Conservation (phyloP, 352 stramenopile species). For the Globisporangium cylindrosporum region DNA sequence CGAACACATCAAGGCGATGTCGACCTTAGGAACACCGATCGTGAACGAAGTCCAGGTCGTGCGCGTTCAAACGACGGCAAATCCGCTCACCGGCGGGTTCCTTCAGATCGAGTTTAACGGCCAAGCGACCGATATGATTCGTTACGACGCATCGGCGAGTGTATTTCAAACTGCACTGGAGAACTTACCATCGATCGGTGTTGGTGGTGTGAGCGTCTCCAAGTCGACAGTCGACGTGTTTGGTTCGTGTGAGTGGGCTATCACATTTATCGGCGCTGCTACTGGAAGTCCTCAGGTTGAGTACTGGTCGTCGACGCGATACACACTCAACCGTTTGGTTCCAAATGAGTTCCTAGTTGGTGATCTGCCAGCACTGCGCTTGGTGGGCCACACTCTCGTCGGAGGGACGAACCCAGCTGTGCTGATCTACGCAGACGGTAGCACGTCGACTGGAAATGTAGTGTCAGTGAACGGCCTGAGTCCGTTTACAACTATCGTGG, state of each 20-base stretch:
- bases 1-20: conserved; percentile 76
- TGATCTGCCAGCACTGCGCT: conserved; percentile 33
- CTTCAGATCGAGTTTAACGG: conserved; percentile 75
- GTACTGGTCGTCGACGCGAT: conserved; percentile 67
- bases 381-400: conserved; percentile 29
- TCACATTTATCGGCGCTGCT: conserved; percentile 57
- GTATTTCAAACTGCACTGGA: conserved; percentile 62
- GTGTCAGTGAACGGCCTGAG: conserved; percentile 41
- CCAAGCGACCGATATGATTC: conserved; percentile 53
- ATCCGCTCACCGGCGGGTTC: conserved; percentile 35
- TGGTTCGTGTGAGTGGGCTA: conserved; percentile 39
- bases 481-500: conserved; percentile 54
- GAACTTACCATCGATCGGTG: conserved; percentile 46
- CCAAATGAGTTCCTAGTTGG: conserved; percentile 50
- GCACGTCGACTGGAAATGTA: conserved; percentile 27
- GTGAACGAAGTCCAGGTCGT: conserved; percentile 75
- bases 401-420: conserved; percentile 29
- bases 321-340: conserved; percentile 41
- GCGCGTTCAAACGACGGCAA: conserved; percentile 37
- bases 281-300: conserved; percentile 45
- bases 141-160: conserved; percentile 57
- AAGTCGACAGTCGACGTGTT: conserved; percentile 30
- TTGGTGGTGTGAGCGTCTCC: conserved; percentile 38
- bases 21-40: conserved; percentile 44
- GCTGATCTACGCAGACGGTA: conserved; percentile 32